These are phyloP conservation scores for Kwoniella sp. DNA, from an alignment of 768 basidiomycete genomes.

Conservation along the genomic window DNA sequence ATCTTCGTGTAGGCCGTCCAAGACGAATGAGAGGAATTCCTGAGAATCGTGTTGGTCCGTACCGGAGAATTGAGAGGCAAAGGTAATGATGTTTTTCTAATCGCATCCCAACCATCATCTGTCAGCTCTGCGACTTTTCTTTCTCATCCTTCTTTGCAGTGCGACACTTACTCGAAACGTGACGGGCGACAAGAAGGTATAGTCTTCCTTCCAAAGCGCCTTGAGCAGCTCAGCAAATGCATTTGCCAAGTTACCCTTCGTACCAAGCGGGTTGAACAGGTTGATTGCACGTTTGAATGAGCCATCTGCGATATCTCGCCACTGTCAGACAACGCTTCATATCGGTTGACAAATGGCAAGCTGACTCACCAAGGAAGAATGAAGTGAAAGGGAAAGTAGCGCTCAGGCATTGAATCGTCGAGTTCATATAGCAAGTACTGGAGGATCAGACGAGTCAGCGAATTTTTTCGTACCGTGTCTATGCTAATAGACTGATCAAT, in stretches of 20 bases:
- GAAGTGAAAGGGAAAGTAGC: conserved; percentile 90
- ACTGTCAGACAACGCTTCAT: neutral
- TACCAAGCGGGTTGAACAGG: conserved; percentile 79
- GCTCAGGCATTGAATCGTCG: conserved; percentile 92
- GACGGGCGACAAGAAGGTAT: conserved; percentile 77
- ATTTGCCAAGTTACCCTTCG: conserved; percentile 76
- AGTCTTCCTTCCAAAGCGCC: conserved; percentile 83
- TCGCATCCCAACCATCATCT: conserved; percentile 26
- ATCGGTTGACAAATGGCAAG: neutral
- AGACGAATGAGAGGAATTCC: conserved; percentile 89
- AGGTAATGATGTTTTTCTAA: conserved; percentile 66
- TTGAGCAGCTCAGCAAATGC: conserved; percentile 82
- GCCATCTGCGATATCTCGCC: conserved; percentile 45
- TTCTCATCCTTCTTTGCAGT: too few relatives aligned
- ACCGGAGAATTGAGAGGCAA: conserved; percentile 74
- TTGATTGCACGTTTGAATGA: conserved; percentile 64
- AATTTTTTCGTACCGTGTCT: neutral
- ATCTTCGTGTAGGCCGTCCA: conserved; percentile 90
- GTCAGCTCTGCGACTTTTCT: too few relatives aligned
- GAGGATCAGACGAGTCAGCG: neutral
- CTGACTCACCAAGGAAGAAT: conserved; percentile 78
- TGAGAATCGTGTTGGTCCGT: conserved; percentile 96
- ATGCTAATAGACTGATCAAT: neutral
- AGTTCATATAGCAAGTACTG: conserved; percentile 99
- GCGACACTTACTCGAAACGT: conserved; percentile 80